These are phyloP conservation scores for Candida odintsovae DNA, from an alignment of 805 yeast genomes.

Conservation along the genomic window DNA sequence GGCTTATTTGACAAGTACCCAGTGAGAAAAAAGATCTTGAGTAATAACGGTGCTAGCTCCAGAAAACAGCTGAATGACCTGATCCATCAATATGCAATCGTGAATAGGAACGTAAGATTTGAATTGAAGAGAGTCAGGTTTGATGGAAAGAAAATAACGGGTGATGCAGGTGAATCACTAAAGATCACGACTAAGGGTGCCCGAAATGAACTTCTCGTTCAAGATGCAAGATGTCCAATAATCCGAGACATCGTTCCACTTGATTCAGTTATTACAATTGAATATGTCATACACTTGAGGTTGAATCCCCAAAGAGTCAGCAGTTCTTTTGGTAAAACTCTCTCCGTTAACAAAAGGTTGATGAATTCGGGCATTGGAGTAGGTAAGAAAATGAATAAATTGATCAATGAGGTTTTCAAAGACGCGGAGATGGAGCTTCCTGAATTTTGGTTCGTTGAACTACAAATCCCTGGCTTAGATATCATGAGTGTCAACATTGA, in stretches of 20 bases:
- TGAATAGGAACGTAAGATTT: slow-evolving; percentile 27
- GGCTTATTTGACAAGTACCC: slow-evolving; percentile 29
- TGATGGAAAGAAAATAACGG: not conserved
- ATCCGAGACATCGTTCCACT: not conserved
- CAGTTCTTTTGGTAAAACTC: not conserved
- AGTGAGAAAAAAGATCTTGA: slow-evolving; percentile 27
- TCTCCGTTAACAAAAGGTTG: not conserved
- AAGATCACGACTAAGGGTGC: not conserved
- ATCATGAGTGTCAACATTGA: slow-evolving; percentile 37
- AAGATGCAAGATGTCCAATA: not conserved
- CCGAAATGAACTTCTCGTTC: not conserved
- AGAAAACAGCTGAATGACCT: not conserved
- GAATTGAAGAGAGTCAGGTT: slow-evolving; percentile 8
- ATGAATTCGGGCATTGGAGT: not conserved
- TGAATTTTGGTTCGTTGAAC: slow-evolving; percentile 30
- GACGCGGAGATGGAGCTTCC: not conserved
- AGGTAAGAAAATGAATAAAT: not conserved
- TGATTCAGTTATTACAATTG: not conserved
- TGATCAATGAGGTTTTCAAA: slow-evolving; percentile 19
- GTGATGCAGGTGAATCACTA: not conserved
- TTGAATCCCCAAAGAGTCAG: no score
- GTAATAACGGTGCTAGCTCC: slow-evolving; percentile 10
- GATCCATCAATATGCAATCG: slow-evolving; percentile 28
- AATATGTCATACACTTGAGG: not conserved
- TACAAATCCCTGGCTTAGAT: slow-evolving; percentile 17